phyloP scores from a whole-genome alignment of 2,329 filamentous ascomycete genomes.

The Alternaria gaisen region DNA sequence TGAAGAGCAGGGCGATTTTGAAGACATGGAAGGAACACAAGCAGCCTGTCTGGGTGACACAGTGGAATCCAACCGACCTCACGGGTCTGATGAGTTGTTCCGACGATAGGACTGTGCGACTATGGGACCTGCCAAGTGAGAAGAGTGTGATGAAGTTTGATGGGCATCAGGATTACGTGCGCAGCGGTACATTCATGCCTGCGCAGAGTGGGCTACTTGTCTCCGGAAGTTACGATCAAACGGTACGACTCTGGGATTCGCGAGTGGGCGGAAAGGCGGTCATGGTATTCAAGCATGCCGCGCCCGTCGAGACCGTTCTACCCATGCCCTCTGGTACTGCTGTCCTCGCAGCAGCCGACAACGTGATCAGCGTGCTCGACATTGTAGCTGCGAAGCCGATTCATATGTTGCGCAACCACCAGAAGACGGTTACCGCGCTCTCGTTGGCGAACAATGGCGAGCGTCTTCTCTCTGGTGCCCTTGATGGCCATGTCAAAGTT shows the following conservation, averaged over 20 bases:
- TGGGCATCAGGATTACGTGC: slow-evolving; percentile 92
- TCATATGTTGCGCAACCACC: slow-evolving; percentile 89
- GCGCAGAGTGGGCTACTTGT: slow-evolving; percentile 75
- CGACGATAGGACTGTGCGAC: slow-evolving; percentile 89
- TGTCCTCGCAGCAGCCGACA: slow-evolving; percentile 83
- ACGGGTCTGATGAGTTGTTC: slow-evolving; percentile 88
- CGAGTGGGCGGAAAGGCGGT: slow-evolving; percentile 71
- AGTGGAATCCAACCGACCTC: slow-evolving; percentile 88
- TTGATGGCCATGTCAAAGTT: slow-evolving; percentile 97
- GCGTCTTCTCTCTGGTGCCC: slow-evolving; percentile 83
- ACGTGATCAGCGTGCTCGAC: slow-evolving; percentile 89
- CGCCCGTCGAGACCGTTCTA: slow-evolving; percentile 86
- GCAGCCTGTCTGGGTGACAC: slow-evolving; percentile 90
- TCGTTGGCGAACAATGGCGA: slow-evolving; percentile 81
- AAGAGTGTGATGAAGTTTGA: slow-evolving; percentile 78
- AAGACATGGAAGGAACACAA: slow-evolving; percentile 96
- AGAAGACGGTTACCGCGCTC: slow-evolving; percentile 94
- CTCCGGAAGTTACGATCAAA: slow-evolving; percentile 93
- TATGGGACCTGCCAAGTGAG: slow-evolving; percentile 92
- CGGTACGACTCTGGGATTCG: slow-evolving; percentile 92
- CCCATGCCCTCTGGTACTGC: slow-evolving; percentile 87
- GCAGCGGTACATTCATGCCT: slow-evolving; percentile 86
- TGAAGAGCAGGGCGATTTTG: slow-evolving; percentile 86
- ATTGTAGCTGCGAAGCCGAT: slow-evolving; percentile 89
- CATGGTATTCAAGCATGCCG: slow-evolving; percentile 95